These are phyloP conservation scores for Aureobasidium sp. DNA, from an alignment of 2,329 filamentous ascomycete genomes.

Conservation along the genomic window DNA sequence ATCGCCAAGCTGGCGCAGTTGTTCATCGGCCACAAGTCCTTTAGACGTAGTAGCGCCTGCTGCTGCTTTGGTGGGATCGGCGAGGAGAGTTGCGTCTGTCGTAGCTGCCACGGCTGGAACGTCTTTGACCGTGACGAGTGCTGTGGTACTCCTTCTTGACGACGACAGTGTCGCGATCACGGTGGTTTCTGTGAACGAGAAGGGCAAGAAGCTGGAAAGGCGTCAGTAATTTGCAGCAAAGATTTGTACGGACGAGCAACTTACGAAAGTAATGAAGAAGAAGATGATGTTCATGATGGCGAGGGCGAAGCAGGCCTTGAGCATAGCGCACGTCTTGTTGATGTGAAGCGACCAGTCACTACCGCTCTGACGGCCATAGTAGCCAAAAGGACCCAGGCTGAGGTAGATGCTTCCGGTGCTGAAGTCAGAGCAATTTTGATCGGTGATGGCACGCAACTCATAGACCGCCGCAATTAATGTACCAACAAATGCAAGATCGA, in stretches of 20 bases:
- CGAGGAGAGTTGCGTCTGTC: constrained; percentile 14
- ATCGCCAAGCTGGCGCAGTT: neutral
- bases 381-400: constrained; percentile 41
- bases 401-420: constrained; percentile 40
- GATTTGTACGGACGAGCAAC: neutral
- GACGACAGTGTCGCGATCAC: constrained; percentile 41
- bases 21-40: neutral
- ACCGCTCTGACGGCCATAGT: constrained; percentile 39
- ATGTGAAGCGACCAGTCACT: constrained; percentile 44
- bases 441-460: constrained; percentile 47
- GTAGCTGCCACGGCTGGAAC: constrained; percentile 23
- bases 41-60: constrained; percentile 23
- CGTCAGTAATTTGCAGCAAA: neutral
- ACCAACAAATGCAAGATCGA: constrained; percentile 55
- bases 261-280: constrained; percentile 15
- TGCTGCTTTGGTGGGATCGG: constrained; percentile 17
- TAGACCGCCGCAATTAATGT: constrained; percentile 56
- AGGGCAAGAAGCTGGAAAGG: constrained; percentile 50
- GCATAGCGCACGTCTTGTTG: constrained; percentile 79
- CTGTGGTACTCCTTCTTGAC: constrained; percentile 44
- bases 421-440: constrained; percentile 61
- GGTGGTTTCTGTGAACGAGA: constrained; percentile 39
- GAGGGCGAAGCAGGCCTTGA: constrained; percentile 83
- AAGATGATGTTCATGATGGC: constrained; percentile 66
- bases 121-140: constrained; percentile 36